These are phyloP conservation scores for Salvia rosmarinus DNA, from an alignment of 257 asterid species.

Conservation along the genomic window DNA sequence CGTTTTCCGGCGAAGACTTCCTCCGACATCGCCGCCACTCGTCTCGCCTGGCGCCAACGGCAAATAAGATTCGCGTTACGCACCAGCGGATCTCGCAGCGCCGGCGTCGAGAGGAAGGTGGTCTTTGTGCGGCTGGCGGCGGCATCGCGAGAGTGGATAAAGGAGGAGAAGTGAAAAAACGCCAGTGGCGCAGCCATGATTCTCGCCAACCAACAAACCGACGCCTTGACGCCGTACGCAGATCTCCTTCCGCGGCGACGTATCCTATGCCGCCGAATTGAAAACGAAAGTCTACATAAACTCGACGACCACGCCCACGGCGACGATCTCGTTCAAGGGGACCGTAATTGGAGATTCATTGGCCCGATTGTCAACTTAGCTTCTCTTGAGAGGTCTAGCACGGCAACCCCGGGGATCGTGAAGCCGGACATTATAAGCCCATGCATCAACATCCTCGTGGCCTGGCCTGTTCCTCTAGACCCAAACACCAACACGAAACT, in stretches of 20 bases:
- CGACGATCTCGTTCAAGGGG: slow-evolving; percentile 37
- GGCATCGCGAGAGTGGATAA: slow-evolving; percentile 4
- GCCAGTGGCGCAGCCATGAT: slow-evolving; percentile 44
- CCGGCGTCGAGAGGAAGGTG: slow-evolving; percentile 36
- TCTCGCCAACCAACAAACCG: slow-evolving; percentile 1
- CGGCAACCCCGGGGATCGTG: slow-evolving; percentile 36
- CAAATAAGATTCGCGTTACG: too few species aligned
- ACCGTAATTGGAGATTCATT: slow-evolving; percentile 35
- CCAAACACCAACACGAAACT: slow-evolving; percentile 11
- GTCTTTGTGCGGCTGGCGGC: slow-evolving; percentile 38
- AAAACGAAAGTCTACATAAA: slow-evolving; percentile 38
- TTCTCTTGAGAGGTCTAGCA: slow-evolving; percentile 42
- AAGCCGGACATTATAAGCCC: slow-evolving; percentile 53
- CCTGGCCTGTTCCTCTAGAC: slow-evolving; percentile 41
- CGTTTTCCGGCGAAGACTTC: slow-evolving; percentile 33
- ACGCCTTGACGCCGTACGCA: slow-evolving; percentile 35
- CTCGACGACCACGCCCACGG: slow-evolving; percentile 30
- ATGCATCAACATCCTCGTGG: slow-evolving; percentile 43
- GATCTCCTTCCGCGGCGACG: slow-evolving; percentile 37
- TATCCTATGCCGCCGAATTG: slow-evolving; percentile 18
- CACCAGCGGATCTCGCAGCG: slow-evolving; percentile 28
- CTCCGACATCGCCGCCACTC: slow-evolving; percentile 27
- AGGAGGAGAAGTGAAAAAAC: slow-evolving; percentile 37
- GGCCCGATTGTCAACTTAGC: slow-evolving; percentile 34
- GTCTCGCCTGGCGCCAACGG: too few species aligned